A percentile compares a stretch with the other conserved stretches of the same genome.
These are phyloP conservation scores for Beverwykella pulmonaria DNA, from an alignment of 495 filamentous ascomycete genomes.

Conservation along the genomic window DNA sequence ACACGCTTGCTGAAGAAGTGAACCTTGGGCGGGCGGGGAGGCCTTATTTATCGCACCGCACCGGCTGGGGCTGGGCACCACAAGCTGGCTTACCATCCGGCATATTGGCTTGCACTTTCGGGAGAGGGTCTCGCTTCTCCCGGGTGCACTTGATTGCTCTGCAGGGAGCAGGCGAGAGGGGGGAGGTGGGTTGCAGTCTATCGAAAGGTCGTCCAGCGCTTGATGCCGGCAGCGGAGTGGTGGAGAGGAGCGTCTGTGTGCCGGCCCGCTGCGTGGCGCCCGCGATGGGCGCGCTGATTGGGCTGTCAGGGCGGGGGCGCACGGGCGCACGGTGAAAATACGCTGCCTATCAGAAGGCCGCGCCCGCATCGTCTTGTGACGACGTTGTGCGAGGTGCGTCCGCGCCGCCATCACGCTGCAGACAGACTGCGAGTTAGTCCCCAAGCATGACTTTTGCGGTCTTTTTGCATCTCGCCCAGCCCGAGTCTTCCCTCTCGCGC, in stretches of 20 bases:
- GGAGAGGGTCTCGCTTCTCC: slow-evolving; percentile 22
- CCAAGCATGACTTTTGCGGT: neutral
- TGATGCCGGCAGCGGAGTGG: slow-evolving; percentile 29
- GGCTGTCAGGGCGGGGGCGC: slow-evolving; percentile 16
- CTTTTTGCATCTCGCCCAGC: too few relatives aligned
- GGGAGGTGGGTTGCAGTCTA: slow-evolving; percentile 16
- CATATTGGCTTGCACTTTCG: slow-evolving; percentile 27
- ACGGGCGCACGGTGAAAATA: slow-evolving; percentile 30
- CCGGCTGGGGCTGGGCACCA: neutral
- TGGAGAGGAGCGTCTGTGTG: slow-evolving; percentile 24
- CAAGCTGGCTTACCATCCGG: slow-evolving; percentile 31
- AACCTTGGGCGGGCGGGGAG: slow-evolving; percentile 31
- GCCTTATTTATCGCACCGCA: slow-evolving; percentile 32
- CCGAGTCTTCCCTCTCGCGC: too few relatives aligned
- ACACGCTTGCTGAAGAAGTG: slow-evolving; percentile 49
- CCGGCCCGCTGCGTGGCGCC: slow-evolving; percentile 28
- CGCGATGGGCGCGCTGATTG: slow-evolving; percentile 19
- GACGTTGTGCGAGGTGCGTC: slow-evolving; percentile 14
- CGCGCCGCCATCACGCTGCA: slow-evolving; percentile 38
- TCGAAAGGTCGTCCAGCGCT: slow-evolving; percentile 31
- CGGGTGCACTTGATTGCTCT: slow-evolving; percentile 34
- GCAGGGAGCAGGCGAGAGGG: slow-evolving; percentile 16
- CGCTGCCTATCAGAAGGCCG: slow-evolving; percentile 14
- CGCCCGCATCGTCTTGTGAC: slow-evolving; percentile 22
- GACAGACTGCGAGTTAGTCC: neutral